These are phyloP conservation scores for Neurospora tetrasperma DNA, from an alignment of 495 filamentous ascomycete species.

Conservation along the genomic window DNA sequence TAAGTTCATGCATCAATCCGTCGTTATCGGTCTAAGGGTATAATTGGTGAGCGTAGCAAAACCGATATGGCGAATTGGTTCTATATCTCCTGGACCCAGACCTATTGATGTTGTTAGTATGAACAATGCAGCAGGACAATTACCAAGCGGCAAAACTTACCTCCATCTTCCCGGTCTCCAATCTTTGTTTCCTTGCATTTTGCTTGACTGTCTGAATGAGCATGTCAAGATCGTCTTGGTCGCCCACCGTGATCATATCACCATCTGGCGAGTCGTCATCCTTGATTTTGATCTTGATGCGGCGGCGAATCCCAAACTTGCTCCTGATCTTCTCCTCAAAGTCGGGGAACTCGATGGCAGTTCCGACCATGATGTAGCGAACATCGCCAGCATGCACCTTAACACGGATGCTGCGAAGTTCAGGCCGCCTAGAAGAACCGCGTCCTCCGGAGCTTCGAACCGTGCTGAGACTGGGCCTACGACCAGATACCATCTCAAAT, in stretches of 20 bases:
- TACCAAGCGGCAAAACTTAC: constrained; percentile 41
- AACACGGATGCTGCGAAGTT: constrained; percentile 58
- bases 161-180: constrained; percentile 92
- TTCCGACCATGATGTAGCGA: constrained; percentile 82
- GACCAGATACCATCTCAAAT: constrained; percentile 67
- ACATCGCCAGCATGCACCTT: constrained; percentile 90
- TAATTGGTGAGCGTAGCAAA: background rate
- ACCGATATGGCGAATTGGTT: background rate
- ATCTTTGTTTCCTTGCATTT: constrained; percentile 58
- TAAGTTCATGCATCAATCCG: background rate
- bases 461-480: constrained; percentile 30
- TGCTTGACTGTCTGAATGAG: constrained; percentile 57
- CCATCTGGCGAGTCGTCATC: constrained; percentile 65
- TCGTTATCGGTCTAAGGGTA: background rate
- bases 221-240: constrained; percentile 93
- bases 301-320: constrained; percentile 66
- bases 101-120: constrained; percentile 32
- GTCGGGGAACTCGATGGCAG: constrained; percentile 61
- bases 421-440: constrained; percentile 36
- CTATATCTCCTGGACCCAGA: constrained; percentile 57
- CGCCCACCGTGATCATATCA: constrained; percentile 93
- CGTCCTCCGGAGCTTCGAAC: constrained; percentile 28
- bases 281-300: constrained; percentile 75
- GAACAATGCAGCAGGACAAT: background rate
- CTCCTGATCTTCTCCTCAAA: constrained; percentile 67